Evolutionary conservation across 306 rosid species (phyloP), one percentile per base, ranked within the genome.

Genomic region (Ochetophila trinervis): DNA sequence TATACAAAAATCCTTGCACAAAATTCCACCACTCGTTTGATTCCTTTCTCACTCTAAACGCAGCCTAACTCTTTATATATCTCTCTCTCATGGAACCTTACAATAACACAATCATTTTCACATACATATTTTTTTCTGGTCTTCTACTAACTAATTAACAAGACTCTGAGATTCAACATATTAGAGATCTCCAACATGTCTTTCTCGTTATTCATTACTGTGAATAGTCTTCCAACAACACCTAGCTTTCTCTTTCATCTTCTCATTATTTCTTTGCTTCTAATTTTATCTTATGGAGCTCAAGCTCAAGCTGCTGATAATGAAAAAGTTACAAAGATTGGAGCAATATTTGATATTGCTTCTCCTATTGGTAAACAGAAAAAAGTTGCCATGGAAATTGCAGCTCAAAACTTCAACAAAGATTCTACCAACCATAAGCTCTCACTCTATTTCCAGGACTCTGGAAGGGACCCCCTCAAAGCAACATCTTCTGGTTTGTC

Each of bases 341-440:
- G 84, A 21, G 81, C 53, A 3, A 80, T 86, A 63, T 45, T 83
- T 36, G 84, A 83, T 69, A 15, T 74, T 18, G 56, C 11, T 56
- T 73, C 85, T 50, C 79, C 18, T 10, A 68, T 80, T 30, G 88
- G 85, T 1, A 80, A 55, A 6, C 80, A 86, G 8, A 80, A 83
- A 45, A 78, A 69, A 76, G 55, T 56, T 53, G 78, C 83, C 71
- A 83, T 83, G 83, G 70, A 83, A 67, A 66, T 86, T 56, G 84
- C 86, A 56, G 76, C 70, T 15, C 75, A 54, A 62, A 71, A 63
- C 34, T 65, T 78, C 76, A 86, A 83, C 57, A 37, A 36, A 3
- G 9, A 1, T 3, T 71, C 81, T 12, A 67, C 11, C 45, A 5
- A 22, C 45, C 60, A 37, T 24, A 62, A 72, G 44, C 51, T 71